Base-by-base conservation (phyloP, 805 yeast species). In the Ogataea zsoltii region DNA sequence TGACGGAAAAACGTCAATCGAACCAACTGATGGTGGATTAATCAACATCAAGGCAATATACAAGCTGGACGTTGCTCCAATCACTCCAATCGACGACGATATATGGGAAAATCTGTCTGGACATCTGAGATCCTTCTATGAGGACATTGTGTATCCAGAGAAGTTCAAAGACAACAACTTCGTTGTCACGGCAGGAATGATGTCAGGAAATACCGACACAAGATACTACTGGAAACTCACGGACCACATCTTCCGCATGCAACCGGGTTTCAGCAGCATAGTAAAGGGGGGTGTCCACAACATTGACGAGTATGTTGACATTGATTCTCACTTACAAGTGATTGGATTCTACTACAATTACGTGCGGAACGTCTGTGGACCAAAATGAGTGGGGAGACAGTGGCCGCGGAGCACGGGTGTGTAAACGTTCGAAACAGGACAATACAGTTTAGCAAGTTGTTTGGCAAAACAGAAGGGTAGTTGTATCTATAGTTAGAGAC, bases 131-230 rank as follows among this genome's bases (percentile, higher is more conserved):
- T 76, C 79, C 47, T 74, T 85, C 38, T 79, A 77, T 57, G 88
- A 83, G 61, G 83, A 82, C 32, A 59, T 74, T 46, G 70, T 56
- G 10, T 62, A 57, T 33, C 67, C 66, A 9, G 62, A 57, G 21
- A 50, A 43, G 39, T 57, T 58, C 34, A 46, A 45, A 14, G 48
- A 37, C 14, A 48, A 42, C 7, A 35, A 36, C 1, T 43, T 56
- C 18, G 57, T 76, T 16, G 73, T 80, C 13, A 71, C 85, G 2
- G 88, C 90, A 2, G 68, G 76, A 19, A 60, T 84, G 33, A 76
- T 80, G 74, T 71, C 85, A 2, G 90, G 84, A 16, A 84, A 83
- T 63, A 85, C 91, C 3, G 91, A 85, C 58, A 84, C 90, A 4
- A 68, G 71, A 46, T 71, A 76, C 56, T 85, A 82, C 63, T 83